phyloP scores from a whole-genome alignment of 768 basidiomycete genomes.

The Ramaria sp. region DNA sequence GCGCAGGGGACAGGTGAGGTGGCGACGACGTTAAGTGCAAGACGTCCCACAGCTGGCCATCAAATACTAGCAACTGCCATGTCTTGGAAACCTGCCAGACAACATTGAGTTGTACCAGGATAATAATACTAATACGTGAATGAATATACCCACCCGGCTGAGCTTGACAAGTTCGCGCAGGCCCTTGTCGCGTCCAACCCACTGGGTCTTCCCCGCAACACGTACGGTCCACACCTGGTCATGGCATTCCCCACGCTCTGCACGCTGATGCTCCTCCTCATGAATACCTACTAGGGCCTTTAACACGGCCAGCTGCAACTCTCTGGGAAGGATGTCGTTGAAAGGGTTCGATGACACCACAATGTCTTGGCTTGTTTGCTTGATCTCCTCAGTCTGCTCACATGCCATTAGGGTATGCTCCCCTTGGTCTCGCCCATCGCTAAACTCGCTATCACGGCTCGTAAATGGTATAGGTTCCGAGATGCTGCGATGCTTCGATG shows the following conservation, averaged over 20 bases:
- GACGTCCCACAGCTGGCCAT: conserved; percentile 77
- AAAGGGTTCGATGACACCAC: conserved; percentile 25
- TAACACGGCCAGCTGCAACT: conserved; percentile 56
- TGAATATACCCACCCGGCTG: conserved; percentile 52
- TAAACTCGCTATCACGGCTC: neutral
- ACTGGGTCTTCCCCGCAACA: conserved; percentile 54
- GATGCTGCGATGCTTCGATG: neutral
- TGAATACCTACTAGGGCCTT: conserved; percentile 43
- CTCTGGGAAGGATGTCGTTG: conserved; percentile 59
- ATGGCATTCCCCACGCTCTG: conserved; percentile 15
- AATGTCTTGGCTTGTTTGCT: no score
- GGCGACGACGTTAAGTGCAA: conserved; percentile 59
- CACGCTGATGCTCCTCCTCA: conserved; percentile 43
- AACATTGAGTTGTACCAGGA: conserved; percentile 2
- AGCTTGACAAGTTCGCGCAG: conserved; percentile 69
- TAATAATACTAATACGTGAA: neutral
- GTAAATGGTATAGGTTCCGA: neutral
- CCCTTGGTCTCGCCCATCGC: no score
- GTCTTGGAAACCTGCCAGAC: conserved; percentile 54
- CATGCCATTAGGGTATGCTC: no score
- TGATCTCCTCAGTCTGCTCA: no score
- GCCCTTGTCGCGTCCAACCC: conserved; percentile 69
- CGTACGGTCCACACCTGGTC: conserved; percentile 49
- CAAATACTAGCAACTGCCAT: conserved; percentile 69
- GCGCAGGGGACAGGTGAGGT: conserved; percentile 31